Percentiles rank a stretch among this genome's conserved stretches.
Evolutionary conservation across 2,329 filamentous ascomycete species (phyloP).

Genomic region (Beauveria medogensis): DNA sequence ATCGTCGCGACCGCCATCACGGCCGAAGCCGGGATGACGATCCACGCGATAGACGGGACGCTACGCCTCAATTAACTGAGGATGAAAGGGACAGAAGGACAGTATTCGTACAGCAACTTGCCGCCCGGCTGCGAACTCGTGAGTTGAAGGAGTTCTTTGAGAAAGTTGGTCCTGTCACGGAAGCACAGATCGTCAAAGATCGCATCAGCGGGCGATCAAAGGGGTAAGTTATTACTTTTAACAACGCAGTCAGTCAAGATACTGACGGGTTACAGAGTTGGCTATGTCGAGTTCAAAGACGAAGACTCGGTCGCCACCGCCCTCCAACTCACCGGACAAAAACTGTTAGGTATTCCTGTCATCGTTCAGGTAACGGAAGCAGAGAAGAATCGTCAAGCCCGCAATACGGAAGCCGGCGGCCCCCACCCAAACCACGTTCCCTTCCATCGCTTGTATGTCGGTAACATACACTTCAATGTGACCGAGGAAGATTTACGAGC

Average conservation of each 20-base stretch:
- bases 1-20: constrained; percentile 42
- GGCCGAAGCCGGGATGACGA: constrained; percentile 49
- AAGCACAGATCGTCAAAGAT: constrained; percentile 98
- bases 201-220: constrained; percentile 94
- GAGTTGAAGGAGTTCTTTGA: constrained; percentile 94
- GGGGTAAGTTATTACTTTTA: constrained; percentile 56
- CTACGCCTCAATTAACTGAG: constrained; percentile 71
- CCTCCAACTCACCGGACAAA: constrained; percentile 96
- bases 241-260: constrained; percentile 1
- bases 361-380: constrained; percentile 98
- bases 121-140: constrained; percentile 82
- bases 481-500: constrained; percentile 92
- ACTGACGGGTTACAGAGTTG: constrained; percentile 61
- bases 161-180: constrained; percentile 87
- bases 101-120: constrained; percentile 97
- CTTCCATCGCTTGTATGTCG: constrained; percentile 96
- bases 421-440: constrained; percentile 74
- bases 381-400: constrained; percentile 96
- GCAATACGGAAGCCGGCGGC: constrained; percentile 63
- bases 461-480: constrained; percentile 99
- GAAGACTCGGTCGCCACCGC: constrained; percentile 91
- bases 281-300: constrained; percentile 97
- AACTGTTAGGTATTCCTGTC: constrained; percentile 95
- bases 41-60: constrained; percentile 37
- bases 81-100: constrained; percentile 96